Conservation (phyloP, 75 land plant genomes). For the Cupressus sempervirens region DNA sequence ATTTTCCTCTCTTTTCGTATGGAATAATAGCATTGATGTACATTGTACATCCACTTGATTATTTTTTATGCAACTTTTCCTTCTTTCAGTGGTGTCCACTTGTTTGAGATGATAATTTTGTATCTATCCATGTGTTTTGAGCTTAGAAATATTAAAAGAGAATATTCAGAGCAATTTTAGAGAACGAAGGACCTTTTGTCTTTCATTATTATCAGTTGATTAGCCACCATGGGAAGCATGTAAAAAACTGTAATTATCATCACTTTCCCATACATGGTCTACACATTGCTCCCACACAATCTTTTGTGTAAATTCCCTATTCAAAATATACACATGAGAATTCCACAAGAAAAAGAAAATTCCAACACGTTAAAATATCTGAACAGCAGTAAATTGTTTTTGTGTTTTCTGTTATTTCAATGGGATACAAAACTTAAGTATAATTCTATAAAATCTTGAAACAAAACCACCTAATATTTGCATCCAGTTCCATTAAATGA, state of each 20-base stretch:
- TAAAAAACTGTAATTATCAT: background rate
- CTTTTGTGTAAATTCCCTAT: background rate
- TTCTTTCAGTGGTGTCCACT: background rate
- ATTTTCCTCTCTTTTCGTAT: background rate
- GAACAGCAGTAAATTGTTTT: too few relatives aligned
- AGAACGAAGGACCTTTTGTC: background rate
- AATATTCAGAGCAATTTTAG: background rate
- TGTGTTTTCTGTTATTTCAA: too few relatives aligned
- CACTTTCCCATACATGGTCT: background rate
- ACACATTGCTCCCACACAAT: background rate
- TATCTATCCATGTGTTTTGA: background rate
- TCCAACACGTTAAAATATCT: too few relatives aligned
- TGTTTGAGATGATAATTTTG: background rate
- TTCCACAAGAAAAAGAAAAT: too few relatives aligned
- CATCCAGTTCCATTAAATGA: too few relatives aligned
- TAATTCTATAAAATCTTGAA: too few relatives aligned
- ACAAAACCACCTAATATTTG: too few relatives aligned
- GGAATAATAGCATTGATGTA: background rate
- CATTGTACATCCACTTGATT: background rate
- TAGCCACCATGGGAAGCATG: background rate
- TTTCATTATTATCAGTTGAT: background rate
- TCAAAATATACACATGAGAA: too few relatives aligned
- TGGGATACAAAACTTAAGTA: too few relatives aligned
- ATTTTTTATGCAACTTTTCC: background rate
- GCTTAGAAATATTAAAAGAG: background rate